phyloP scores from a whole-genome alignment of 1,284 basidiomycete genomes.

The Cryptococcus sp. region DNA sequence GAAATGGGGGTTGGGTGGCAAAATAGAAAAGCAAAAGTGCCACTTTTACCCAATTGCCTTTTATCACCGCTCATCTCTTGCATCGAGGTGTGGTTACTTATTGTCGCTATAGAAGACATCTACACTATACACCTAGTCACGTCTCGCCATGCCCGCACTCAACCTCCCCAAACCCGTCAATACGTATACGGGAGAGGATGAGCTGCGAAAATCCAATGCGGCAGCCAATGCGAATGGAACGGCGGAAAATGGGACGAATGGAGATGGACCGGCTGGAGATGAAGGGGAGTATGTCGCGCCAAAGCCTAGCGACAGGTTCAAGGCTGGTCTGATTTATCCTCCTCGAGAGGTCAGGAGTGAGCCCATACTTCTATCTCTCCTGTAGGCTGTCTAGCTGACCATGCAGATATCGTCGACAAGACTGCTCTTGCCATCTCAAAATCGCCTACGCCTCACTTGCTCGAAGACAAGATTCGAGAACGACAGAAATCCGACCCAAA shows the following conservation, averaged over 20 bases:
- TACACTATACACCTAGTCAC: no score
- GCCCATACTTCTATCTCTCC: slow-evolving; percentile 30
- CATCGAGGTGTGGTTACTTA: background rate
- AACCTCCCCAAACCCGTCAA: slow-evolving; percentile 46
- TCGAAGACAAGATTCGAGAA: slow-evolving; percentile 93
- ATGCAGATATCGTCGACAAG: slow-evolving; percentile 83
- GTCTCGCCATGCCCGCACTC: slow-evolving; percentile 34
- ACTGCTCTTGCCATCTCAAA: slow-evolving; percentile 91
- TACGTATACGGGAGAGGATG: slow-evolving; percentile 42
- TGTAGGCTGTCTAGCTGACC: slow-evolving; percentile 13
- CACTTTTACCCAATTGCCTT: slow-evolving; percentile 4
- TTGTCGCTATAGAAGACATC: background rate
- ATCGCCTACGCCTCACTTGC: slow-evolving; percentile 77
- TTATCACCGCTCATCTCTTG: slow-evolving; percentile 1
- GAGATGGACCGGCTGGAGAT: slow-evolving; percentile 17
- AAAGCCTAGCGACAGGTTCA: slow-evolving; percentile 56
- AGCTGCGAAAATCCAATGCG: slow-evolving; percentile 28
- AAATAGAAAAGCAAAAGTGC: background rate
- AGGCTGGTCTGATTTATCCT: slow-evolving; percentile 80
- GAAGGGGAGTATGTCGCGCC: slow-evolving; percentile 38
- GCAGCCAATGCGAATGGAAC: slow-evolving; percentile 5
- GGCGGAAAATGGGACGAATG: slow-evolving; percentile 8
- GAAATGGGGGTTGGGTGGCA: no score
- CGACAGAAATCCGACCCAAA: slow-evolving; percentile 90
- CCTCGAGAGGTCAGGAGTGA: slow-evolving; percentile 86